Percentiles rank a stretch among this genome's conserved stretches.
Evolutionary conservation across 2,329 filamentous ascomycete species (phyloP).

Genomic region (Exophiala bonariae): DNA sequence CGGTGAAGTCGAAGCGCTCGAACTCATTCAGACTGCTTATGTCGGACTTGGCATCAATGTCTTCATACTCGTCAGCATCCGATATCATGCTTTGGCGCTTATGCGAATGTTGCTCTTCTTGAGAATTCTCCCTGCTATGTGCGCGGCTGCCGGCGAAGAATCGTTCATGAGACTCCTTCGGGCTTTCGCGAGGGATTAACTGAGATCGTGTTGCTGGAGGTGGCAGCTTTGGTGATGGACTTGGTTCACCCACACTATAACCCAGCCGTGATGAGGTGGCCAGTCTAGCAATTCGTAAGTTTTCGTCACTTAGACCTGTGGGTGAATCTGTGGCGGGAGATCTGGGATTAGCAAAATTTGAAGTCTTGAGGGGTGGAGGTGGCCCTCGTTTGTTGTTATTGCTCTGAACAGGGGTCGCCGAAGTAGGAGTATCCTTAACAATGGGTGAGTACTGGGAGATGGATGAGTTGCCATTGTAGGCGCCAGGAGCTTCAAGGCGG

Average conservation of each 20-base stretch:
- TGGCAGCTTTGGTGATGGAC: slow-evolving; percentile 25
- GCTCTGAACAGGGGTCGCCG: neutral
- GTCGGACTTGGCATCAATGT: slow-evolving; percentile 29
- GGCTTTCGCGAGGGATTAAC: slow-evolving; percentile 22
- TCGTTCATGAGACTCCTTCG: slow-evolving; percentile 11
- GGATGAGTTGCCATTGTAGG: slow-evolving; percentile 27
- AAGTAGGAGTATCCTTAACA: slow-evolving; percentile 22
- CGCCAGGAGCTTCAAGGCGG: slow-evolving; percentile 23
- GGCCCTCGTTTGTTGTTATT: slow-evolving; percentile 10
- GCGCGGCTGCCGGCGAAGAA: slow-evolving; percentile 7
- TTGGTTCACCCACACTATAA: slow-evolving; percentile 18
- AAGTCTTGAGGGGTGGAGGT: slow-evolving; percentile 20
- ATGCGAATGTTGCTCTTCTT: neutral
- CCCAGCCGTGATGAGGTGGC: slow-evolving; percentile 24
- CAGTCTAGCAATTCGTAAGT: slow-evolving; percentile 26
- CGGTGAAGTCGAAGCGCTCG: slow-evolving; percentile 25
- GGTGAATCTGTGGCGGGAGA: slow-evolving; percentile 5
- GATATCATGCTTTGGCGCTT: slow-evolving; percentile 19
- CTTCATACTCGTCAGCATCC: slow-evolving; percentile 27
- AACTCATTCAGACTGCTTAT: slow-evolving; percentile 28
- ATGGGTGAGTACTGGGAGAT: slow-evolving; percentile 30
- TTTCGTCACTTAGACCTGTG: slow-evolving; percentile 21
- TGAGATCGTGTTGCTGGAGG: slow-evolving; percentile 26
- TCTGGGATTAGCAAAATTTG: slow-evolving; percentile 7
- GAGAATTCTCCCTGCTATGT: neutral